Evolutionary conservation across 2,329 filamentous ascomycete genomes (phyloP).

Genomic region (Ceratocystis diversiconidia): DNA sequence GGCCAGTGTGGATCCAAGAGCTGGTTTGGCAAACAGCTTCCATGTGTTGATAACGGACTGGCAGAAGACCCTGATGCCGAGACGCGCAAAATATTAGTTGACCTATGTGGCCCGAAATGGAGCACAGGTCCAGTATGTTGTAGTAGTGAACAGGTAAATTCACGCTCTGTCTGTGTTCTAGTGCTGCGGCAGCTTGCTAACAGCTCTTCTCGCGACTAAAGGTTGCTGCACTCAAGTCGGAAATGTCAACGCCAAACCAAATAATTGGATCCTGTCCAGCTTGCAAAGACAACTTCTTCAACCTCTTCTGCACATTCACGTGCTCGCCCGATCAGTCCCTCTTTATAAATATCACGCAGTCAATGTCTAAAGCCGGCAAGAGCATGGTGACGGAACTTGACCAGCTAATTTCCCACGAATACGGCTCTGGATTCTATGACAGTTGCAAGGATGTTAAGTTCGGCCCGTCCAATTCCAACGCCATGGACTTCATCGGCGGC

Average conservation of each 20-base stretch:
- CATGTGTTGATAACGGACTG: conserved; percentile 79
- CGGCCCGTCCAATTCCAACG: conserved; percentile 79
- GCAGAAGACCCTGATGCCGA: conserved; percentile 60
- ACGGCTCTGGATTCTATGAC: conserved; percentile 78
- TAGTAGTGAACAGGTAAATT: conserved; percentile 54
- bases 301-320: conserved; percentile 94
- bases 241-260: conserved; percentile 72
- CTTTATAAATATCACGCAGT: conserved; percentile 82
- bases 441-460: conserved; percentile 99
- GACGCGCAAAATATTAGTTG: conserved; percentile 62
- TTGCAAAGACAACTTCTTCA: conserved; percentile 97
- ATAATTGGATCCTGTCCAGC: conserved; percentile 90
- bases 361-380: conserved; percentile 45
- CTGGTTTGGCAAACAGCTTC: conserved; percentile 78
- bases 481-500: conserved; percentile 91
- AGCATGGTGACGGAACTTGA: conserved; percentile 67
- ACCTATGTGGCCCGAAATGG: conserved; percentile 82
- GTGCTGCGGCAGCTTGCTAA: conserved; percentile 8
- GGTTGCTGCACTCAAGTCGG: conserved; percentile 67
- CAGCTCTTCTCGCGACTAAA: conserved; percentile 24
- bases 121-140: conserved; percentile 74
- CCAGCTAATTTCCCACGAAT: conserved; percentile 71
- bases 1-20: conserved; percentile 84
- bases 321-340: conserved; percentile 94
- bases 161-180: not conserved